Evolutionary conservation across 192 early-diverging fungal genomes (phyloP).

Genomic region (Pilaira anomala): DNA sequence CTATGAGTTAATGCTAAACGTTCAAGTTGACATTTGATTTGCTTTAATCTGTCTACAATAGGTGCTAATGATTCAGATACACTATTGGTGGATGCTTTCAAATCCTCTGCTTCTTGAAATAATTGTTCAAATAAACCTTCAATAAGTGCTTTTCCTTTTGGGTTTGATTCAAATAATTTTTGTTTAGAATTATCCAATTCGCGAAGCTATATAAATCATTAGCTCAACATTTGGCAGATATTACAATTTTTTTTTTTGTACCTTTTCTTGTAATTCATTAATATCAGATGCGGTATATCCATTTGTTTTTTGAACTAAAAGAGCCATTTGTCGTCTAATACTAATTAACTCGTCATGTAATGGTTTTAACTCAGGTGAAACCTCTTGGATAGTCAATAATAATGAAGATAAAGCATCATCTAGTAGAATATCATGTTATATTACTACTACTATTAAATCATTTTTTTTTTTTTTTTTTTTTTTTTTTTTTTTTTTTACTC

Average conservation of each 20-base stretch:
- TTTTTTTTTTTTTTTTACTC: constrained; percentile 16
- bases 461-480: too few species aligned
- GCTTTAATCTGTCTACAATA: constrained; percentile 46
- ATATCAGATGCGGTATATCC: constrained; percentile 40
- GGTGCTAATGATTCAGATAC: constrained; percentile 30
- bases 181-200: constrained; percentile 29
- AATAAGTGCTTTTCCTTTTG: constrained; percentile 80
- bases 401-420: constrained; percentile 3
- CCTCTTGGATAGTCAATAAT: constrained; percentile 20
- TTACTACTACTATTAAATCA: not conserved
- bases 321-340: constrained; percentile 59
- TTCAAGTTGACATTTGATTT: constrained; percentile 75
- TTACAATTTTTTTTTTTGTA: constrained; percentile 27
- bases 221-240: too few species aligned
- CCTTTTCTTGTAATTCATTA: constrained; percentile 62
- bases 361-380: constrained; percentile 65
- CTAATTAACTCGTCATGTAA: constrained; percentile 70
- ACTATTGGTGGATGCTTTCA: constrained; percentile 33
- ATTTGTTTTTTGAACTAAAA: constrained; percentile 32
- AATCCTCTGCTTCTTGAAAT: constrained; percentile 83
- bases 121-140: constrained; percentile 79
- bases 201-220: not conserved
- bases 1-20: constrained; percentile 68
- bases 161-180: constrained; percentile 56
- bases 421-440: not conserved